A percentile compares a stretch with the other conserved stretches of the same genome.
phyloP scores from a whole-genome alignment of 352 stramenopile genomes.

The Phytophthora hibernalis region DNA sequence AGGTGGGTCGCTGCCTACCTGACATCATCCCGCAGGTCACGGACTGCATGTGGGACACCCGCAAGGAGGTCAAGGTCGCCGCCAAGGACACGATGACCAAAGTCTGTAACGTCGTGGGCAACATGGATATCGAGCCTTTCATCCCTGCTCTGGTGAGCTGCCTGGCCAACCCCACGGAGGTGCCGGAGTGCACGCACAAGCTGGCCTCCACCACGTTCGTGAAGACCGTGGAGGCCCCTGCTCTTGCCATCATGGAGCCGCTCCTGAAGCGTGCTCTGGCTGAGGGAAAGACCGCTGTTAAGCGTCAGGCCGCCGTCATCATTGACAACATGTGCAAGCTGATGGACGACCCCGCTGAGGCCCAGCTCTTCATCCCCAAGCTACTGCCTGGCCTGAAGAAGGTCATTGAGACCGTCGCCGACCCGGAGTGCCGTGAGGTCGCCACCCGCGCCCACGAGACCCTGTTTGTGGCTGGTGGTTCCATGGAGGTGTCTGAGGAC shows the following conservation, averaged over 20 bases:
- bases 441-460: slow-evolving; percentile 94
- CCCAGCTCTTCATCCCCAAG: slow-evolving; percentile 97
- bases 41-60: slow-evolving; percentile 99
- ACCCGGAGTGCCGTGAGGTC: slow-evolving; percentile 97
- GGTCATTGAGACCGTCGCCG: slow-evolving; percentile 95
- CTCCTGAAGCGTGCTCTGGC: slow-evolving; percentile 96
- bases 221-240: slow-evolving; percentile 96
- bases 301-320: slow-evolving; percentile 98
- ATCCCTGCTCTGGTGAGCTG: slow-evolving; percentile 97
- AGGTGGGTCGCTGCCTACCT: slow-evolving; percentile 95
- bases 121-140: slow-evolving; percentile 99
- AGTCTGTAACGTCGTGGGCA: slow-evolving; percentile 97
- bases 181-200: slow-evolving; percentile 99
- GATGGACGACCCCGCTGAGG: slow-evolving; percentile 97
- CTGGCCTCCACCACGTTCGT: slow-evolving; percentile 99
- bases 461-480: slow-evolving; percentile 94
- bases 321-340: slow-evolving; percentile 99
- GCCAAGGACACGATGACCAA: slow-evolving; percentile 95
- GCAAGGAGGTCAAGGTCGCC: slow-evolving; percentile 97
- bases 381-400: slow-evolving; percentile 97
- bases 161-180: slow-evolving; percentile 97
- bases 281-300: slow-evolving; percentile 96
- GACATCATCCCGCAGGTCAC: slow-evolving; percentile 98
- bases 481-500: slow-evolving; percentile 90
- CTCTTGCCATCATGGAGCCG: slow-evolving; percentile 97